phyloP scores from a whole-genome alignment of 2,329 filamentous ascomycete genomes.

The Colletotrichum sp. region DNA sequence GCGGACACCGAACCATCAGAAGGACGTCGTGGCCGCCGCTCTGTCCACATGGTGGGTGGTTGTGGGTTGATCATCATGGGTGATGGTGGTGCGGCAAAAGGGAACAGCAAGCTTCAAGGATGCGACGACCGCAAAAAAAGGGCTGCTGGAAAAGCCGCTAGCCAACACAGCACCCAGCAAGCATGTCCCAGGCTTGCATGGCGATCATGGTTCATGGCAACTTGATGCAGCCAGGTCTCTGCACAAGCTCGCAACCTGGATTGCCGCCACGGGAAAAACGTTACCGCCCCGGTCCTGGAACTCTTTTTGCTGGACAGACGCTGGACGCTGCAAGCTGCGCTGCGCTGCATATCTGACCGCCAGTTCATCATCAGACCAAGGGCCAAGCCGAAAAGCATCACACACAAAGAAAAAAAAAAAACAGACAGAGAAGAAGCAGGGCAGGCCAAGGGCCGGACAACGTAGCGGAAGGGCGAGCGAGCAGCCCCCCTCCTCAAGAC shows the following conservation, averaged over 20 bases:
- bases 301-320: slow-evolving; percentile 12
- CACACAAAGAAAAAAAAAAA: not conserved
- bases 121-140: not conserved
- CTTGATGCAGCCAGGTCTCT: slow-evolving; percentile 32
- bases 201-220: slow-evolving; percentile 47
- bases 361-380: slow-evolving; percentile 45
- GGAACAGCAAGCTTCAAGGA: not conserved
- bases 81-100: slow-evolving; percentile 7
- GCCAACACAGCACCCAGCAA: slow-evolving; percentile 17
- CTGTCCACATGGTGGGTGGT: not conserved
- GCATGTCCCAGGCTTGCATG: slow-evolving; percentile 23
- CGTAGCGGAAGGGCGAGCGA: not conserved
- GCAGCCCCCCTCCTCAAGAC: not conserved
- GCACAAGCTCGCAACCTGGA: slow-evolving; percentile 23
- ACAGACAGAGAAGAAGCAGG: not conserved
- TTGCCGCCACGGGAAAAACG: slow-evolving; percentile 28
- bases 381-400: slow-evolving; percentile 5
- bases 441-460: not conserved
- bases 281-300: slow-evolving; percentile 28
- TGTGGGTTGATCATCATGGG: not conserved
- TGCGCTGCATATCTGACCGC: slow-evolving; percentile 48
- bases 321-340: slow-evolving; percentile 27
- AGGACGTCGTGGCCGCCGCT: not conserved
- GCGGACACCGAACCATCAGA: not conserved
- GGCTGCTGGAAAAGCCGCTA: slow-evolving; percentile 13